These are phyloP conservation scores for Cantharellus cinnabarinus DNA, from an alignment of 768 basidiomycete genomes.

Conservation along the genomic window DNA sequence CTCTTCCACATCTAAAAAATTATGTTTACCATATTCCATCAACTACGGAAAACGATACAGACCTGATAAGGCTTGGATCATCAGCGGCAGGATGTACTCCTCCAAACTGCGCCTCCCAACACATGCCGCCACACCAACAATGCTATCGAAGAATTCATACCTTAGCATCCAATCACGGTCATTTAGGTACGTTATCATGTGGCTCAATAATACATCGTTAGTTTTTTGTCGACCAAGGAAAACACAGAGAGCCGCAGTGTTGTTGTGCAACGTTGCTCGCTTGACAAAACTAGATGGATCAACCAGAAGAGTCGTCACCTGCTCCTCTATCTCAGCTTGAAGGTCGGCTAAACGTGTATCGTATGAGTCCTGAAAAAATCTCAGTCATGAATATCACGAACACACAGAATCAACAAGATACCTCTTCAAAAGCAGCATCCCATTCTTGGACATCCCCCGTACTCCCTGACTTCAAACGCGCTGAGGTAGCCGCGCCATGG, in stretches of 20 bases:
- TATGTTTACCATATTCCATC: not conserved
- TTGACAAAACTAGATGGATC: slow-evolving; percentile 82
- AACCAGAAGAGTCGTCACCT: slow-evolving; percentile 67
- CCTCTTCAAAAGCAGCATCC: slow-evolving; percentile 68
- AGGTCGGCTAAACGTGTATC: slow-evolving; percentile 74
- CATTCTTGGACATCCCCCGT: slow-evolving; percentile 31
- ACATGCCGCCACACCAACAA: slow-evolving; percentile 87
- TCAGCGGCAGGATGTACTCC: slow-evolving; percentile 90
- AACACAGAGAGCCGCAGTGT: slow-evolving; percentile 75
- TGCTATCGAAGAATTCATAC: slow-evolving; percentile 84
- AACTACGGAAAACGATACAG: slow-evolving; percentile 9
- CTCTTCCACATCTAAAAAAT: slow-evolving; percentile 68
- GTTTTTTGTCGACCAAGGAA: slow-evolving; percentile 87
- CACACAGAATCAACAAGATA: slow-evolving; percentile 11
- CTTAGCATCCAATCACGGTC: slow-evolving; percentile 86
- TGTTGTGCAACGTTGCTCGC: slow-evolving; percentile 56
- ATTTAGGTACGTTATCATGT: slow-evolving; percentile 71
- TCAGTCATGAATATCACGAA: not conserved
- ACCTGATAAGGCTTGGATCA: slow-evolving; percentile 93
- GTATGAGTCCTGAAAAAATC: slow-evolving; percentile 52
- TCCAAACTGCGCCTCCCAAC: slow-evolving; percentile 82
- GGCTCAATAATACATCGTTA: slow-evolving; percentile 81
- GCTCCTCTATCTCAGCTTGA: slow-evolving; percentile 68
- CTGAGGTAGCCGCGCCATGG: slow-evolving; percentile 32
- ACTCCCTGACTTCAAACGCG: slow-evolving; percentile 32